A percentile compares a stretch with the other conserved stretches of the same genome.
phyloP scores from a whole-genome alignment of 2,329 filamentous ascomycete species.

The Trichoderma citrinoviride region DNA sequence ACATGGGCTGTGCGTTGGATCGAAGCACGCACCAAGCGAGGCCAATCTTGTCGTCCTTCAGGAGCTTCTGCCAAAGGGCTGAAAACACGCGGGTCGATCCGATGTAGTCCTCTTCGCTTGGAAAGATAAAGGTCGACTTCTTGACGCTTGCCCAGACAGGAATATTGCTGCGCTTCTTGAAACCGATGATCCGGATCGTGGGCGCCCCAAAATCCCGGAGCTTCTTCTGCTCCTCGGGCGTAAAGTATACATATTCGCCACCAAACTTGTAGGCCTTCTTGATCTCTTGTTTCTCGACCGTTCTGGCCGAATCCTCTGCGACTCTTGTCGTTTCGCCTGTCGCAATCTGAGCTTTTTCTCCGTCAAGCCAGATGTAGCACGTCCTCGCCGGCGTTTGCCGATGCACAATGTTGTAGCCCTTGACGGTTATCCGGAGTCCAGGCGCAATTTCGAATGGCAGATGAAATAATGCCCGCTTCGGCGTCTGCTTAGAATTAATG shows the following conservation, averaged over 20 bases:
- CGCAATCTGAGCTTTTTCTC: constrained; percentile 81
- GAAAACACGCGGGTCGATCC: constrained; percentile 93
- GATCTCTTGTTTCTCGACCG: constrained; percentile 76
- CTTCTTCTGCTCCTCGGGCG: constrained; percentile 74
- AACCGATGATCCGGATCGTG: constrained; percentile 84
- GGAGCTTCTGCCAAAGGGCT: constrained; percentile 82
- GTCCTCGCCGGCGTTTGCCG: constrained; percentile 76
- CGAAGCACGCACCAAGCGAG: constrained; percentile 88
- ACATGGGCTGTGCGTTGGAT: constrained; percentile 71
- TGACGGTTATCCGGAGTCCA: constrained; percentile 80
- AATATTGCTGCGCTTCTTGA: constrained; percentile 75
- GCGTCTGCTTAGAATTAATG: constrained; percentile 84
- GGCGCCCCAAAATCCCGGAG: constrained; percentile 80
- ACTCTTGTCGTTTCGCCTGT: constrained; percentile 70
- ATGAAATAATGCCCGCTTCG: constrained; percentile 82
- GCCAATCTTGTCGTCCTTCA: constrained; percentile 75
- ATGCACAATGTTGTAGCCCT: constrained; percentile 87
- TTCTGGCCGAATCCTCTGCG: constrained; percentile 72
- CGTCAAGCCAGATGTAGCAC: constrained; percentile 83
- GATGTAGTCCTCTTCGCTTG: constrained; percentile 83
- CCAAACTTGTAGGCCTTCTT: constrained; percentile 96
- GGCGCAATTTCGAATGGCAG: constrained; percentile 87
- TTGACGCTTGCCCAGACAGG: constrained; percentile 82
- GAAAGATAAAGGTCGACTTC: constrained; percentile 90
- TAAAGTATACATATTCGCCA: constrained; percentile 83